phyloP scores from a whole-genome alignment of 2,329 filamentous ascomycete species.

The Trichoderma aggressivum region DNA sequence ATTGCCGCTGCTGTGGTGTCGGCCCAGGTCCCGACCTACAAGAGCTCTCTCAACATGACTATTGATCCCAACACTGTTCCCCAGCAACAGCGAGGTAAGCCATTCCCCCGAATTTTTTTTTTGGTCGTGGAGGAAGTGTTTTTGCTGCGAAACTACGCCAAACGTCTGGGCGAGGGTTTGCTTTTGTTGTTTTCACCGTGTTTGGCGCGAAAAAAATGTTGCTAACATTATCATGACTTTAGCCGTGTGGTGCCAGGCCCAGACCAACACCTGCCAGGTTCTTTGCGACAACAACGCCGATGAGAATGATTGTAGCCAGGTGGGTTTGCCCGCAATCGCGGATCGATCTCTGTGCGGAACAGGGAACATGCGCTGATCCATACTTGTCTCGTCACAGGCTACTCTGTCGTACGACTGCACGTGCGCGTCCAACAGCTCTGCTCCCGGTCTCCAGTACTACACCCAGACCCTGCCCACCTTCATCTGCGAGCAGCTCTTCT shows the following conservation, averaged over 20 bases:
- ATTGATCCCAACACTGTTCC: conserved; percentile 40
- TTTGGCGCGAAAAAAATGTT: not conserved
- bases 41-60: conserved; percentile 39
- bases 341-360: conserved; percentile 1
- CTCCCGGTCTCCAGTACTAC: conserved; percentile 53
- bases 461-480: conserved; percentile 50
- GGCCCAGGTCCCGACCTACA: conserved; percentile 45
- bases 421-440: conserved; percentile 46
- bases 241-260: conserved; percentile 52
- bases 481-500: conserved; percentile 49
- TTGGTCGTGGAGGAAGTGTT: not conserved
- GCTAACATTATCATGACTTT: conserved; percentile 11
- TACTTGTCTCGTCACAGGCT: conserved; percentile 28
- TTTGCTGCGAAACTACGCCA: not conserved
- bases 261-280: conserved; percentile 48
- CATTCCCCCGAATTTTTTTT: conserved; percentile 6
- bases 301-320: conserved; percentile 45
- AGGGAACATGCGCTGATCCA: conserved; percentile 16
- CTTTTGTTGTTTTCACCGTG: not conserved
- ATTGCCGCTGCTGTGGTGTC: conserved; percentile 44
- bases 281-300: conserved; percentile 43
- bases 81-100: conserved; percentile 39
- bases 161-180: not conserved
- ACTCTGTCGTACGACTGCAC: conserved; percentile 48
- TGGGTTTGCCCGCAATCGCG: conserved; percentile 33